Conservation (phyloP, 2,329 filamentous ascomycete genomes). For the Claviceps sp. region DNA sequence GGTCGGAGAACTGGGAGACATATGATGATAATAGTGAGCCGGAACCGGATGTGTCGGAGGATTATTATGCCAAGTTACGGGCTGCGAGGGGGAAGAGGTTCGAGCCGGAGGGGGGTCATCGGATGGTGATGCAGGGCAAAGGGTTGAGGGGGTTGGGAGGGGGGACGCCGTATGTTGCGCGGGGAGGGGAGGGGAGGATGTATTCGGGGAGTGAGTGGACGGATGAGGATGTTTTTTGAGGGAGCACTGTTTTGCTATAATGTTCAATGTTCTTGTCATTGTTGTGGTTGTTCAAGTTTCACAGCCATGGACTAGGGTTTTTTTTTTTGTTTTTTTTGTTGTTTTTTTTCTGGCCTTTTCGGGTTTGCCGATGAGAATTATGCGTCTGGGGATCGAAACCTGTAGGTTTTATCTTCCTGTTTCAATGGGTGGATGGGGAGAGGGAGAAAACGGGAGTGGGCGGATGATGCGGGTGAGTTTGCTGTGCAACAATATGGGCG, state of each 20-base stretch:
- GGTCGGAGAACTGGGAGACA: conserved; percentile 96
- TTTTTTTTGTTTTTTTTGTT: no score
- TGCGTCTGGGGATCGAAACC: no score
- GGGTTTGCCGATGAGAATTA: no score
- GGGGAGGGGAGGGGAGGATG: conserved; percentile 41
- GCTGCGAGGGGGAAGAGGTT: conserved; percentile 54
- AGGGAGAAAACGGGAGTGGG: no score
- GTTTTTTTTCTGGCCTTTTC: no score
- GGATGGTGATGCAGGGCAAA: conserved; percentile 30
- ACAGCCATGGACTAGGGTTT: no score
- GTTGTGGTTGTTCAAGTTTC: no score
- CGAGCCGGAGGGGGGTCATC: conserved; percentile 33
- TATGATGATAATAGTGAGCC: conserved; percentile 76
- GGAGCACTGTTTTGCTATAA: background rate
- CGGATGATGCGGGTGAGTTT: no score
- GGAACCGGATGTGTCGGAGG: conserved; percentile 60
- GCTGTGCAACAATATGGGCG: no score
- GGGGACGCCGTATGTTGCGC: conserved; percentile 24
- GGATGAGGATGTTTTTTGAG: conserved; percentile 43
- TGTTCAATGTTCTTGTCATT: no score
- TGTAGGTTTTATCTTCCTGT: no score
- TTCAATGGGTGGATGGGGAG: no score
- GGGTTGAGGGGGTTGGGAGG: conserved; percentile 37
- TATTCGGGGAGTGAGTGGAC: conserved; percentile 55
- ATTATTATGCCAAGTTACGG: conserved; percentile 67